Evolutionary conservation across 176 grass and related monocot genomes (phyloP).

Genomic region (Bolboschoenus planiculmis): DNA sequence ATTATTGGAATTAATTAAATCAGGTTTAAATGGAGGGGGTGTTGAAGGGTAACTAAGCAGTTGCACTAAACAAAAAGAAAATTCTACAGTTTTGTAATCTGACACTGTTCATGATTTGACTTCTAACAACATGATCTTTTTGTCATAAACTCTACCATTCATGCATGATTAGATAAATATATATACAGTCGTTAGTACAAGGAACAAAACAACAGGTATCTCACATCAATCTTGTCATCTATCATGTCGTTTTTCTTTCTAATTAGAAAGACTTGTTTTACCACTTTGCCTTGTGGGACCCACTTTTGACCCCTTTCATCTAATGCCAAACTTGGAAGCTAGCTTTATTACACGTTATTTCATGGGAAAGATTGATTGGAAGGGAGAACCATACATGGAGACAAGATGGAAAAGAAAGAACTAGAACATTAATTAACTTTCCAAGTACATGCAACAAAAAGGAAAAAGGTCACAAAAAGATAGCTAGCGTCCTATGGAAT

Average conservation of each 20-base stretch:
- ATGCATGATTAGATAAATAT: slow-evolving; percentile 2
- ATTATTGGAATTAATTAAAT: neutral
- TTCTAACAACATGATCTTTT: slow-evolving; percentile 8
- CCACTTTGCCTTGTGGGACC: neutral
- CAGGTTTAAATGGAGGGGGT: neutral
- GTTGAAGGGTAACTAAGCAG: neutral
- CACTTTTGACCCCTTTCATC: neutral
- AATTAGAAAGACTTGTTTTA: slow-evolving; percentile 8
- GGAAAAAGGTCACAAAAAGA: neutral
- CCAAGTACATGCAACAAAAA: slow-evolving; percentile 17
- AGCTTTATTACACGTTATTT: slow-evolving; percentile 1
- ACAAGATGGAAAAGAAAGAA: slow-evolving; percentile 23
- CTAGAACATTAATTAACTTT: neutral
- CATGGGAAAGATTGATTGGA: slow-evolving; percentile 9
- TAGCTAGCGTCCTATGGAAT: neutral
- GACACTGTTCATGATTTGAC: neutral
- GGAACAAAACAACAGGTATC: slow-evolving; percentile 5
- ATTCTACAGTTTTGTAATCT: neutral
- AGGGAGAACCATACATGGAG: neutral
- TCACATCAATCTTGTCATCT: neutral
- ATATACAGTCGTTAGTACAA: neutral
- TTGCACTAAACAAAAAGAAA: neutral
- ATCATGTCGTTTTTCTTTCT: slow-evolving; percentile 14
- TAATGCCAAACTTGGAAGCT: slow-evolving; percentile 17
- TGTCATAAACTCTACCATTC: slow-evolving; percentile 5